Evolutionary conservation across 2,329 filamentous ascomycete species (phyloP).

Genomic region (Penicillium sp.): DNA sequence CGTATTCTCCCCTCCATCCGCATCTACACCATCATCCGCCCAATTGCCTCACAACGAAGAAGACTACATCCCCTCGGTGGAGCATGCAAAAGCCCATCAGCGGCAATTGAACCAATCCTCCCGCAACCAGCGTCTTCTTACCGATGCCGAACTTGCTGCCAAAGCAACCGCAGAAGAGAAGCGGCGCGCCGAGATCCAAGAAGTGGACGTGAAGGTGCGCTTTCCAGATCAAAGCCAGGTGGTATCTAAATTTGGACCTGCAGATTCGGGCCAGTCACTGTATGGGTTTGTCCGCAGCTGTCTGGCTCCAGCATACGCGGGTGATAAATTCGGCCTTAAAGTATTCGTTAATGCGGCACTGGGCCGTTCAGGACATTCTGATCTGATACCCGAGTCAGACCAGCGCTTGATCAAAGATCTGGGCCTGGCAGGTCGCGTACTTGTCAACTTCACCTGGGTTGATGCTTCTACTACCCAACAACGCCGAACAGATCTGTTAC

Average conservation of each 20-base stretch:
- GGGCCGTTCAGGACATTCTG: slow-evolving; percentile 26
- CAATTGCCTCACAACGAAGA: slow-evolving; percentile 67
- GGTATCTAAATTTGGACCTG: slow-evolving; percentile 69
- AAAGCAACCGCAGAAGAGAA: slow-evolving; percentile 68
- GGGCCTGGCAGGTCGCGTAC: slow-evolving; percentile 69
- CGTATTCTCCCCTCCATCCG: slow-evolving; percentile 78
- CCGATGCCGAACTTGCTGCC: slow-evolving; percentile 78
- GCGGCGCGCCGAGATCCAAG: slow-evolving; percentile 67
- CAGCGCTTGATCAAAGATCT: slow-evolving; percentile 70
- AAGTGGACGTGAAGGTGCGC: slow-evolving; percentile 76
- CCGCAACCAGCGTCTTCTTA: slow-evolving; percentile 77
- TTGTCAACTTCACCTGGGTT: slow-evolving; percentile 79
- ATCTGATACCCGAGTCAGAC: slow-evolving; percentile 51
- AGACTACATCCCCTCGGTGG: slow-evolving; percentile 81
- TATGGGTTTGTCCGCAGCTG: slow-evolving; percentile 75
- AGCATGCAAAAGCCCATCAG: slow-evolving; percentile 81
- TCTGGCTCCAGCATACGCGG: slow-evolving; percentile 61
- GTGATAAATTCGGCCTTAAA: slow-evolving; percentile 73
- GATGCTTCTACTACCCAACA: slow-evolving; percentile 60
- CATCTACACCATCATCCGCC: slow-evolving; percentile 76
- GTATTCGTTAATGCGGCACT: slow-evolving; percentile 49
- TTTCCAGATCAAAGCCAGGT: slow-evolving; percentile 86
- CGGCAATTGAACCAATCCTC: slow-evolving; percentile 75
- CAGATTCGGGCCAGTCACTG: slow-evolving; percentile 71
- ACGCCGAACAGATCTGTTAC: slow-evolving; percentile 61